Percentiles rank a stretch among this genome's conserved stretches.
phyloP scores from a whole-genome alignment of 2,329 filamentous ascomycete species.

The Venturia oleaginea region DNA sequence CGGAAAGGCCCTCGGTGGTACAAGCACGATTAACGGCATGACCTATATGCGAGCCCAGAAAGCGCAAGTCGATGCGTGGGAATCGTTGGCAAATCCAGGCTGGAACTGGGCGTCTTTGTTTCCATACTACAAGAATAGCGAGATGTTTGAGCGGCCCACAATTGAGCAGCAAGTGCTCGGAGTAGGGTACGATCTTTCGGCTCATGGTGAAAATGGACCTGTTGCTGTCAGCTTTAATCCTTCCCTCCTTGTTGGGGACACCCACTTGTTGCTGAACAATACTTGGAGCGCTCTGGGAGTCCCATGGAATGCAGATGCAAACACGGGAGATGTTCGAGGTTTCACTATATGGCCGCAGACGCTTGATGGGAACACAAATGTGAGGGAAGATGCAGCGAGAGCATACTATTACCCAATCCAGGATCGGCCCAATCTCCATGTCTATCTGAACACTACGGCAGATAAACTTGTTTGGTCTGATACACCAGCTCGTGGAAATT shows the following conservation, averaged over 20 bases:
- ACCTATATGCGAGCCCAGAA: background rate
- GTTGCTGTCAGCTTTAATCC: too few species aligned
- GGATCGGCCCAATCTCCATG: slow-evolving; percentile 22
- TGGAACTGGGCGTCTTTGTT: slow-evolving; percentile 25
- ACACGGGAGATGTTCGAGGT: too few species aligned
- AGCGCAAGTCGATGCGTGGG: slow-evolving; percentile 3
- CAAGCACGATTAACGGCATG: slow-evolving; percentile 11
- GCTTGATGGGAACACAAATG: background rate
- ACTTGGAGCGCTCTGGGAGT: too few species aligned
- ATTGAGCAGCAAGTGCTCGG: too few species aligned
- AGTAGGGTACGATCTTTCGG: too few species aligned
- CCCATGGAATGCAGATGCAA: too few species aligned
- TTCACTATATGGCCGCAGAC: background rate
- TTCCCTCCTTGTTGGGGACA: too few species aligned
- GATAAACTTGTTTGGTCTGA: too few species aligned
- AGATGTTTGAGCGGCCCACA: background rate
- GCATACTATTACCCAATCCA: background rate
- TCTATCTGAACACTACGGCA: slow-evolving; percentile 36
- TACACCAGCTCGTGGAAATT: too few species aligned
- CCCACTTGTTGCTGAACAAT: too few species aligned
- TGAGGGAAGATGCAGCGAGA: background rate
- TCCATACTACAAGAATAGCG: slow-evolving; percentile 22
- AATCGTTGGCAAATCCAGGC: background rate
- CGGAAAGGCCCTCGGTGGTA: background rate
- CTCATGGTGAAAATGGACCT: too few species aligned